These are phyloP conservation scores for Mycena galopus DNA, from an alignment of 768 basidiomycete species.

Conservation along the genomic window DNA sequence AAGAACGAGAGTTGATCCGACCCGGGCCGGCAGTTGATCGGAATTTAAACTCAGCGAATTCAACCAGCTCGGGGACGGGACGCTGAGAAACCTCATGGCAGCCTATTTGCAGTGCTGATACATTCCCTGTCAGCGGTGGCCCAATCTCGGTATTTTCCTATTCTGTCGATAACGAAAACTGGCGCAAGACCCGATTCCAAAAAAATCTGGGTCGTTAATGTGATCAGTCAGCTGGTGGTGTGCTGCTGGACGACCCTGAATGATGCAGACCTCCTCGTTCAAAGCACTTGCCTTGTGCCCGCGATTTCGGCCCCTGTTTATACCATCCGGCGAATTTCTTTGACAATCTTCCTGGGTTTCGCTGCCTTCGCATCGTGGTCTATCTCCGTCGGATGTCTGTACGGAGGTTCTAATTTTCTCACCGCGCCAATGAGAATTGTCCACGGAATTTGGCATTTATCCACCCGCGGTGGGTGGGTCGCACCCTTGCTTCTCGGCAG, in stretches of 20 bases:
- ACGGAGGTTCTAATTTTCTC: background rate
- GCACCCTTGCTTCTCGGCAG: background rate
- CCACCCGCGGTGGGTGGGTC: background rate
- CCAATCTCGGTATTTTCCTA: too few relatives aligned
- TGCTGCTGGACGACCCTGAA: background rate
- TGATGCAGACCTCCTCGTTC: background rate
- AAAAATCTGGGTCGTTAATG: background rate
- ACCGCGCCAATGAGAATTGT: background rate
- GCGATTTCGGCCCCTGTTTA: background rate
- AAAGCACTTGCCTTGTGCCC: background rate
- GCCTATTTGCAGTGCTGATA: background rate
- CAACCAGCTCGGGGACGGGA: too few relatives aligned
- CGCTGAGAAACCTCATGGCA: too few relatives aligned
- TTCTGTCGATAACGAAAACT: background rate
- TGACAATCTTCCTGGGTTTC: background rate
- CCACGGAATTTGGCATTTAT: background rate
- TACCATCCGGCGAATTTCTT: constrained; percentile 2
- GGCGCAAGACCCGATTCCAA: background rate
- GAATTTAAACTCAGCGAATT: background rate
- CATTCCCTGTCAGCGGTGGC: background rate
- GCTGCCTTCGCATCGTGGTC: constrained; percentile 1
- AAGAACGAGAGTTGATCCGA: background rate
- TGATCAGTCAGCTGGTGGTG: background rate
- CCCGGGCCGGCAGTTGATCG: background rate
- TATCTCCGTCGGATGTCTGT: too few relatives aligned